These are phyloP conservation scores for Talaromyces sp. DNA, from an alignment of 2,329 filamentous ascomycete species.

Conservation along the genomic window DNA sequence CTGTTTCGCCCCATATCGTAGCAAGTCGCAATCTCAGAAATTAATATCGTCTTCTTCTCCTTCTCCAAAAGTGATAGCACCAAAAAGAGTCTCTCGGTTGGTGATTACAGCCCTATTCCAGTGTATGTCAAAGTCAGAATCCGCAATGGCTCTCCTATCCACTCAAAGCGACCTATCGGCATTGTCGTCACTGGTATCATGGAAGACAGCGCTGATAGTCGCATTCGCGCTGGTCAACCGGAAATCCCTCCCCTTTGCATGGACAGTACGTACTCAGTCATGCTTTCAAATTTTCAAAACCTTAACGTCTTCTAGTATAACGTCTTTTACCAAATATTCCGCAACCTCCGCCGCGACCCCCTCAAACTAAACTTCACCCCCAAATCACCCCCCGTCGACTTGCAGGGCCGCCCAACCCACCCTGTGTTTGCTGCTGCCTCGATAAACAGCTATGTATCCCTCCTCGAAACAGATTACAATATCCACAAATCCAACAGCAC, in stretches of 20 bases:
- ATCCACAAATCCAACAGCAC: conserved; percentile 79
- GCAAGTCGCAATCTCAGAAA: background rate
- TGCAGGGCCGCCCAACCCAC: conserved; percentile 42
- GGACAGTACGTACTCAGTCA: conserved; percentile 60
- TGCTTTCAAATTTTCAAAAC: background rate
- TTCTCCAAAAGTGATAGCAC: background rate
- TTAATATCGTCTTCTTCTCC: background rate
- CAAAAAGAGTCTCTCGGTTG: background rate
- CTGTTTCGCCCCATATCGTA: background rate
- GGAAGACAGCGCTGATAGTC: conserved; percentile 42
- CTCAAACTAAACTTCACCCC: conserved; percentile 22
- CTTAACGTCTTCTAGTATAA: background rate
- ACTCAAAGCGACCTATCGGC: conserved; percentile 1
- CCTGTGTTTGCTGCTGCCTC: conserved; percentile 72
- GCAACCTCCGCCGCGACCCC: conserved; percentile 53
- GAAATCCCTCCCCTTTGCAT: conserved; percentile 71
- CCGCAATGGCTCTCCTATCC: conserved; percentile 13
- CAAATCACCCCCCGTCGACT: conserved; percentile 28
- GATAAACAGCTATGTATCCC: conserved; percentile 62
- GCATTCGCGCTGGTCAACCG: conserved; percentile 60
- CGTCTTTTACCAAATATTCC: conserved; percentile 49
- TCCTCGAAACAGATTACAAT: conserved; percentile 83
- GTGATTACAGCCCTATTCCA: background rate
- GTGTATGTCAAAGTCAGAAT: background rate
- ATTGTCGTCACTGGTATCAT: conserved; percentile 22